Base-by-base conservation (phyloP, 345 rosid genomes). In the Citrus australasica region DNA sequence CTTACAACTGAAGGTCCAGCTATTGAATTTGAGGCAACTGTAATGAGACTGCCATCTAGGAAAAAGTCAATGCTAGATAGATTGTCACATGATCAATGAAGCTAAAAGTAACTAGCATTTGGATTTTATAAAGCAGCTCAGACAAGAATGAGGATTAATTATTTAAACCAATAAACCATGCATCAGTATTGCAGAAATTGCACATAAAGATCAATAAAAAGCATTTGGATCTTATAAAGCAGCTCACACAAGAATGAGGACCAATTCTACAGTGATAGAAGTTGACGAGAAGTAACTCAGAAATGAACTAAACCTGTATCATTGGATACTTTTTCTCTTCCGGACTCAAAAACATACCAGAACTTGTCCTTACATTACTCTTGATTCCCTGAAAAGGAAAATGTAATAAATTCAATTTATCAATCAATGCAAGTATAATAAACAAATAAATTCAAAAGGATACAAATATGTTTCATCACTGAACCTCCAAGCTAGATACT, bases 331-430 rank as follows among this genome's bases (percentile, higher is more conserved):
- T 87, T 79, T 86, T 89, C 89, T 95, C 97, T 64, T 78, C 82
- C n/a, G 78, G 86, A 65, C 73, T 89, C 83, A 95, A 78, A 88
- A 95, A 95, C 99, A 93, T 95, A 77, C 99, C 99, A 40, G 99
- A 93, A 86, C 99, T 95, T 68, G 97, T 95, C 82, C 98, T 91
- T 53, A 93, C 99, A 69, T 90, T 86, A 79, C 99, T 93, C 87
- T 91, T 91, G 59, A 93, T 86, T 77, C 99, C 99, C 98, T 93
- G 84, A 56, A 76, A 79, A 79, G 32, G 61, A 40, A 22, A 64
- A 67, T 16, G 8, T 22, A 72, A 11, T 38, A 16, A 48, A 76
- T 55, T 73, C 51, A 73, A 74, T 16, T 63, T 33, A 30, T 6
- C 27, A 68, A 72, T 53, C 38, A 37, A 25, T 76, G 10, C 7